Base-by-base conservation (phyloP, 2,329 filamentous ascomycete genomes). In the Cladosporium sphaerospermum region DNA sequence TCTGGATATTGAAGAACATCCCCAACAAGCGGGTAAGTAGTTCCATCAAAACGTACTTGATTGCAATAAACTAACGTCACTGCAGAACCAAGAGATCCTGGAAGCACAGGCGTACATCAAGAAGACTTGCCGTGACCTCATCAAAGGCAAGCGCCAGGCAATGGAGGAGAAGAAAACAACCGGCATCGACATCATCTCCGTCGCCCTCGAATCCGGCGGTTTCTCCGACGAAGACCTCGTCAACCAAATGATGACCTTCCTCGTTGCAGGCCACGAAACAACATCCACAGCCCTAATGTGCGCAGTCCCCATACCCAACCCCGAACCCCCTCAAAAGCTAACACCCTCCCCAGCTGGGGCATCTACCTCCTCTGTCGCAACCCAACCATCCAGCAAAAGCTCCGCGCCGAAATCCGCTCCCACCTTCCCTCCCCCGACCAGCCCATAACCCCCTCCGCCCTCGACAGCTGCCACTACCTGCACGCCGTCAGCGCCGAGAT, bases 191-290 rank as follows among this genome's bases (percentile, higher is more conserved):
- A 93, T 96, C 54, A 75, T 95, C 33, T 89, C 85, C 1, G 86
- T 92, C 0, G 89, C 89, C 13, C 74, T 95, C 45, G 80, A 85
- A 65, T 89, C 83, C 37, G 87, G 86, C 44, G 82, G 77, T 5
- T 93, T 95, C 70, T 79, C 73, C 10, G 88, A 93, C 57, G 86
- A 89, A 45, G 83, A 89, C 56, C 79, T 95, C n/a, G 81, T 89
- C 34, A 86, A 93, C 67, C 89, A 95, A 70, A 80, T 93, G 66
- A 93, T 95, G 88, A 93, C 52, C 14, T 54, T 54, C 52, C 28
- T 54, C 4, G 86, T 85, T 1, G 89, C 89, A 0, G 76, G 74
- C 40, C 75, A 82, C 57, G 79, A 82, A 67, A 82, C 79, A 0
- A 81, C 79, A 7, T 77, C 79, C 32, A 72, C 71, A 11, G 46